Evolutionary conservation across 2,329 filamentous ascomycete species (phyloP), one percentile per base, ranked within the genome.

Genomic region (Hypocreales sp.): DNA sequence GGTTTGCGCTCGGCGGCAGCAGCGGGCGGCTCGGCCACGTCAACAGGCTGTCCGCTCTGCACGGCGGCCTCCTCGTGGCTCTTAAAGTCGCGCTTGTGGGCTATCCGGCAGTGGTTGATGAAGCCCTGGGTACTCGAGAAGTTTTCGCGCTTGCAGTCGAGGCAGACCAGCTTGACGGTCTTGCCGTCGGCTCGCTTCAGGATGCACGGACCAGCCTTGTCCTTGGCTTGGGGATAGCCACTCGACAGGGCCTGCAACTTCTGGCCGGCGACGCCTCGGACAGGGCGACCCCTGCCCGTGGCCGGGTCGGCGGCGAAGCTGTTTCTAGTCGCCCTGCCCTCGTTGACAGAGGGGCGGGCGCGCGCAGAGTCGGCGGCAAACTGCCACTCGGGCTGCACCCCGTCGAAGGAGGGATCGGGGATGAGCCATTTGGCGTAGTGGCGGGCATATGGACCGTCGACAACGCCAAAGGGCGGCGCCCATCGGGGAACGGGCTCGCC

Each of bases 111-210:
- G 48, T 98, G 90, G 47, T 98, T 98, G 58, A 98, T 90, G 55
- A 95, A 95, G n/a, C 90, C 90, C 52, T 95, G 90, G 0, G 86
- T 92, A 56, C 86, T 95, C 30, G 79, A 86, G 46, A 95, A 95
- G 50, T 94, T 82, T 48, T 83, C 81, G 36, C 87, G 70, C 26
- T 83, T 67, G 53, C 90, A 95, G 50, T 90, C 79, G 32, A 80
- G 56, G 59, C 90, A 98, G 36, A 92, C 78, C 26, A 95, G 67
- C 54, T 92, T 92, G 37, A 95, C 87, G 37, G 77, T 74, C 45
- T 81, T 67, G 30, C 81, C 81, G 53, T 95, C 86, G 29, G 79
- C 76, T 41, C 84, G 78, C 55, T 83, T 86, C 47, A 93, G 65
- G 38, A 90, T 65, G 51, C 86, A 82, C 31, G 84, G 83, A 5